phyloP scores from a whole-genome alignment of 805 yeast species.

The Wickerhamiella shivajii region DNA sequence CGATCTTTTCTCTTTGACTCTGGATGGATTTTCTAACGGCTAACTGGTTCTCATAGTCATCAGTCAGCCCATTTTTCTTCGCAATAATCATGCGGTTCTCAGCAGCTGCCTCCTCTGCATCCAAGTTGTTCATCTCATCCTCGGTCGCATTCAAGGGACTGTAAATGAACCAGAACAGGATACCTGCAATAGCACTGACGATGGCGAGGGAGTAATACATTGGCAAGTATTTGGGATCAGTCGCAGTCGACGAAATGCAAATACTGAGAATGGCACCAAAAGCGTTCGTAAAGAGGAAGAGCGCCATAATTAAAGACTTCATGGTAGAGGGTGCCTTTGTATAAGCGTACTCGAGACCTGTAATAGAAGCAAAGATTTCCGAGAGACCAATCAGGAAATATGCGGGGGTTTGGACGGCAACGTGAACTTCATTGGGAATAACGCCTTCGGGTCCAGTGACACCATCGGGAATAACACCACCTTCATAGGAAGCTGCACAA shows the following conservation, averaged over 20 bases:
- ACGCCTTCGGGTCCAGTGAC: slow-evolving; percentile 10
- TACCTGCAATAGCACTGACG: slow-evolving; percentile 45
- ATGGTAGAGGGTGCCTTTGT: slow-evolving; percentile 62
- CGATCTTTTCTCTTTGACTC: too few species aligned
- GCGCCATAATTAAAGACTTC: slow-evolving; percentile 47
- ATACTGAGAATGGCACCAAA: slow-evolving; percentile 64
- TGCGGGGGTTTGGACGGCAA: slow-evolving; percentile 60
- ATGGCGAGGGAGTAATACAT: slow-evolving; percentile 48
- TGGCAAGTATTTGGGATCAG: slow-evolving; percentile 59
- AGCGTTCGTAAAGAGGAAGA: slow-evolving; percentile 60
- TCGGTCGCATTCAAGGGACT: slow-evolving; percentile 39
- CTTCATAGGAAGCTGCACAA: slow-evolving; percentile 33
- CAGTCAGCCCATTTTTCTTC: too few species aligned
- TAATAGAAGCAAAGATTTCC: slow-evolving; percentile 66
- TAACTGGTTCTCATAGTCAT: too few species aligned
- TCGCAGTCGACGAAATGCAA: slow-evolving; percentile 51
- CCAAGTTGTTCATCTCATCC: slow-evolving; percentile 43
- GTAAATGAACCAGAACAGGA: slow-evolving; percentile 47
- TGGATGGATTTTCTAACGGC: too few species aligned
- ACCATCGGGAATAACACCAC: slow-evolving; percentile 17
- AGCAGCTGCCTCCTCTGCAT: slow-evolving; percentile 13
- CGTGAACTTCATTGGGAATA: slow-evolving; percentile 42
- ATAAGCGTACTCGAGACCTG: slow-evolving; percentile 75
- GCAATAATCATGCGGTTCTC: too few species aligned
- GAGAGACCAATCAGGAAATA: slow-evolving; percentile 59